Conservation (phyloP, 2,329 filamentous ascomycete genomes). For the Paecilomyces formosus region DNA sequence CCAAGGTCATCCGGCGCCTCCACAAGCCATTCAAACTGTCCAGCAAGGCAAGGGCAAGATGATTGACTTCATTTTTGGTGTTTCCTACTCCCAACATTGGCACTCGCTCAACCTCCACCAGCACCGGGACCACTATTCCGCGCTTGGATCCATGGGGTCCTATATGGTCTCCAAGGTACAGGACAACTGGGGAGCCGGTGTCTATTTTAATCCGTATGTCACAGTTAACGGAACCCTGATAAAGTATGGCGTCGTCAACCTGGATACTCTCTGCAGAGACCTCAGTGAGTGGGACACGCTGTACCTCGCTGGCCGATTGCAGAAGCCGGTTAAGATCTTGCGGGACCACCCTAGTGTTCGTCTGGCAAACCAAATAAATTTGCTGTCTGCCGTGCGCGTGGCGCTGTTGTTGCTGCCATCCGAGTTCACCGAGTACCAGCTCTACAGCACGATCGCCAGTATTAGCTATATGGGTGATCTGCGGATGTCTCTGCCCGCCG, state of each 20-base stretch:
- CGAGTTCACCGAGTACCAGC: constrained; percentile 74
- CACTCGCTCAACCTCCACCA: constrained; percentile 86
- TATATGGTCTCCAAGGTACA: constrained; percentile 78
- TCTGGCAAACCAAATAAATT: constrained; percentile 90
- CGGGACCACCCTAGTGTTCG: constrained; percentile 88
- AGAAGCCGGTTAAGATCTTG: constrained; percentile 97
- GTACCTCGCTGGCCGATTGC: constrained; percentile 90
- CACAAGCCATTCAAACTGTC: constrained; percentile 70
- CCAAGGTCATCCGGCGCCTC: constrained; percentile 68
- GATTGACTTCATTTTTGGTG: constrained; percentile 97
- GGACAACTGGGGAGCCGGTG: constrained; percentile 80
- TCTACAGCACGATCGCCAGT: constrained; percentile 86
- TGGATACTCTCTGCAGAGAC: constrained; percentile 81
- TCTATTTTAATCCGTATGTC: constrained; percentile 96
- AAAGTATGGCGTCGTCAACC: constrained; percentile 95
- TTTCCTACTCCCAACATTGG: constrained; percentile 92
- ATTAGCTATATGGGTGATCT: constrained; percentile 94
- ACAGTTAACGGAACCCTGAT: constrained; percentile 92
- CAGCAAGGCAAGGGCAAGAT: constrained; percentile 88
- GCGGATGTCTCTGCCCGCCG: constrained; percentile 85
- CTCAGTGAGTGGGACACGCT: constrained; percentile 87
- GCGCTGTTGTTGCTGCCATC: constrained; percentile 79
- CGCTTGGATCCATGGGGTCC: constrained; percentile 73
- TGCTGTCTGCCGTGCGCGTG: constrained; percentile 83
- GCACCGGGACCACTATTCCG: constrained; percentile 88